Percentiles rank a stretch among this genome's conserved stretches.
These are phyloP conservation scores for Mycosarcoma mackinlayi DNA, from an alignment of 1,284 basidiomycete genomes.

Conservation along the genomic window DNA sequence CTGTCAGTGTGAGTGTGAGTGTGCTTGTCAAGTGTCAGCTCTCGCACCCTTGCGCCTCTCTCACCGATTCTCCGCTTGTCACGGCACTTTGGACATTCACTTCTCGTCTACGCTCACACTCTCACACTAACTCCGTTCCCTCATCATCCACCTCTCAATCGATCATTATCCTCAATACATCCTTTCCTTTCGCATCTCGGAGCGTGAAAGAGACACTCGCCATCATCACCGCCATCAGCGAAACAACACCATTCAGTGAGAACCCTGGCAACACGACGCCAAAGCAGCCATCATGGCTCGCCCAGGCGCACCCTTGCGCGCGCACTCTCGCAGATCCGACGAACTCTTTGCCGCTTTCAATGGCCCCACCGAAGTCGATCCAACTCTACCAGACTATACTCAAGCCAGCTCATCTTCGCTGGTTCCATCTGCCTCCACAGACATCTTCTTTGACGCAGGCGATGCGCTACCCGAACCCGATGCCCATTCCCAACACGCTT, in stretches of 20 bases:
- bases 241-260: not conserved
- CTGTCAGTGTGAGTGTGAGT: too few relatives aligned
- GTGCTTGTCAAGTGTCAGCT: too few relatives aligned
- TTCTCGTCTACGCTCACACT: too few relatives aligned
- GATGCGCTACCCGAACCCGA: slow-evolving; percentile 45
- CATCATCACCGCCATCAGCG: too few relatives aligned
- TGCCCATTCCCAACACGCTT: not conserved
- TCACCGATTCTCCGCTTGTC: too few relatives aligned
- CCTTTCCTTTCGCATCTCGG: too few relatives aligned
- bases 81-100: too few relatives aligned
- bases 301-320: slow-evolving; percentile 17
- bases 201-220: too few relatives aligned
- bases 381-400: slow-evolving; percentile 29
- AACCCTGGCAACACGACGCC: not conserved
- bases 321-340: slow-evolving; percentile 31
- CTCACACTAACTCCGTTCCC: too few relatives aligned
- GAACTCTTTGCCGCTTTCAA: slow-evolving; percentile 48
- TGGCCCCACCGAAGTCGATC: slow-evolving; percentile 21
- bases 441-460: slow-evolving; percentile 63
- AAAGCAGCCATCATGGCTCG: slow-evolving; percentile 35
- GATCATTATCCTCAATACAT: too few relatives aligned
- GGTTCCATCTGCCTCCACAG: slow-evolving; percentile 14
- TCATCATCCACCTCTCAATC: too few relatives aligned
- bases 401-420: slow-evolving; percentile 21
- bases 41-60: too few relatives aligned